A percentile compares a stretch with the other conserved stretches of the same genome.
Conservation (phyloP, 345 rosid species). For the Kandelia obovata region DNA sequence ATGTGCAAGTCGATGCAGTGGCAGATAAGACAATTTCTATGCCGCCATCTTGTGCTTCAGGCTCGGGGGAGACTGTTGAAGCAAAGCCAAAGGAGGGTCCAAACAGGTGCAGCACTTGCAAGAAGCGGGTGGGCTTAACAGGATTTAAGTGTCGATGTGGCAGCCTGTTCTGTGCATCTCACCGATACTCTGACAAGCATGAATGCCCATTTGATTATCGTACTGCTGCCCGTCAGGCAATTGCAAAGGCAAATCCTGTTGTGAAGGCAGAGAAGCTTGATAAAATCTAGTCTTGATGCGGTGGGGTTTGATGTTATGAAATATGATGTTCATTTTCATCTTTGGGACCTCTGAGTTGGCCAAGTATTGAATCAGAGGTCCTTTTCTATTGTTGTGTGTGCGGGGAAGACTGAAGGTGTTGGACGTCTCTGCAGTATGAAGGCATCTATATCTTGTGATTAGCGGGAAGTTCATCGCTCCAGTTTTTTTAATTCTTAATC, state of each 20-base stretch:
- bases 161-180: constrained; percentile 53
- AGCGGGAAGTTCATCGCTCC: constrained; percentile 25
- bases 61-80: constrained; percentile 32
- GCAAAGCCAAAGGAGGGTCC: constrained; percentile 73
- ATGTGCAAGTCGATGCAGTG: constrained; percentile 36
- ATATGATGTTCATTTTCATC: constrained; percentile 24
- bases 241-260: constrained; percentile 61
- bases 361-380: constrained; percentile 29
- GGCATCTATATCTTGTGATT: constrained; percentile 38
- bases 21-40: constrained; percentile 38
- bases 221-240: constrained; percentile 46
- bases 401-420: constrained; percentile 21
- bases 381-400: constrained; percentile 33
- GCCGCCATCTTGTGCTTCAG: constrained; percentile 38
- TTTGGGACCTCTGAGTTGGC: constrained; percentile 30
- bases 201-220: constrained; percentile 61
- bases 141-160: constrained; percentile 71
- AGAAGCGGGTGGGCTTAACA: constrained; percentile 59
- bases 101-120: constrained; percentile 49
- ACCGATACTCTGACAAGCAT: constrained; percentile 74
- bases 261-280: constrained; percentile 67
- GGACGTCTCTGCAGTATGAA: constrained; percentile 37
- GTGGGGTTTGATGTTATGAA: constrained; percentile 17
- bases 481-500: constrained; percentile 31
- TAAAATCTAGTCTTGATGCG: constrained; percentile 48